Evolutionary conservation across 2,329 filamentous ascomycete genomes (phyloP).

Genomic region (Leptographium procerum): DNA sequence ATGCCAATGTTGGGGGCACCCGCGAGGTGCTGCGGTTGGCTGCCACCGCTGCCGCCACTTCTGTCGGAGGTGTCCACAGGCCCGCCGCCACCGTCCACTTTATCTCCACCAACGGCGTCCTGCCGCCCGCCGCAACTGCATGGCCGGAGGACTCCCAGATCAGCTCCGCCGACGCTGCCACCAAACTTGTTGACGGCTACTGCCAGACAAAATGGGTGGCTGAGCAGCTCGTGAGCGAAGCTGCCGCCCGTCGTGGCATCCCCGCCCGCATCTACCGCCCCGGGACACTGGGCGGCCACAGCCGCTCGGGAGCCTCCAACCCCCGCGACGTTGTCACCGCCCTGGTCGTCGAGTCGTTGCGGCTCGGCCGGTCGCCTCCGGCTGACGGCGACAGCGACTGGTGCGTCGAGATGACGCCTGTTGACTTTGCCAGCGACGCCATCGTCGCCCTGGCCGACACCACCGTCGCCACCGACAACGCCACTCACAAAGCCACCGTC

Average conservation of each 20-base stretch:
- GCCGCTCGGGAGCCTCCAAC: conserved; percentile 62
- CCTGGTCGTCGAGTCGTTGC: conserved; percentile 64
- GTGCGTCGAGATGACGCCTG: conserved; percentile 75
- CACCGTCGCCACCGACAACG: background rate
- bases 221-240: conserved; percentile 62
- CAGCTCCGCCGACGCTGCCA: conserved; percentile 51
- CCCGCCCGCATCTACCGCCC: conserved; percentile 61
- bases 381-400: conserved; percentile 55
- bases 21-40: conserved; percentile 63
- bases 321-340: conserved; percentile 69
- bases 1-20: conserved; percentile 70
- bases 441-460: conserved; percentile 53
- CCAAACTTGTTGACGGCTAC: conserved; percentile 59
- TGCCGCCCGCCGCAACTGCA: conserved; percentile 57
- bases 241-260: conserved; percentile 49
- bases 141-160: conserved; percentile 63
- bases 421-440: conserved; percentile 67
- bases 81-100: conserved; percentile 55
- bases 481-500: conserved; percentile 47
- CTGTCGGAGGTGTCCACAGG: background rate
- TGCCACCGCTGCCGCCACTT: conserved; percentile 38
- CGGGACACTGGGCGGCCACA: conserved; percentile 71
- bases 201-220: conserved; percentile 76
- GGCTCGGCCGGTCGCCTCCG: conserved; percentile 39
- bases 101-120: conserved; percentile 68